Evolutionary conservation across 2,329 filamentous ascomycete genomes (phyloP).

Genomic region (Xylaria sp.): DNA sequence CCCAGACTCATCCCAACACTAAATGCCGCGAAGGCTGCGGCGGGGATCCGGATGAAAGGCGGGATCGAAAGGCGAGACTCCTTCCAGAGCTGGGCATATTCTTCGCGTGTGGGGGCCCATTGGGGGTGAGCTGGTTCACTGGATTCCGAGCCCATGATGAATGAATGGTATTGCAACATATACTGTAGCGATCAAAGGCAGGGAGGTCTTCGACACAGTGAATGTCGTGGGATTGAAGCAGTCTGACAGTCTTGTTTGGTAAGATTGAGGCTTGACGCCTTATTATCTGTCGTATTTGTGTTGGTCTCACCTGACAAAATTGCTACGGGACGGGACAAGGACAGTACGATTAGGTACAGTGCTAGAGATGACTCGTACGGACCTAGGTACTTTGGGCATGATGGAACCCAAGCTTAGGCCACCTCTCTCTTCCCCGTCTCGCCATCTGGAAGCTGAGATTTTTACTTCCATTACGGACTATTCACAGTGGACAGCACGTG

Average conservation of each 20-base stretch:
- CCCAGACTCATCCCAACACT: conserved; percentile 72
- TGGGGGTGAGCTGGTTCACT: conserved; percentile 6
- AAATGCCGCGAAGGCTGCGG: conserved; percentile 66
- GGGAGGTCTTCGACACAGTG: not conserved
- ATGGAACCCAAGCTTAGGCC: conserved; percentile 7
- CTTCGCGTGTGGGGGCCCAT: conserved; percentile 31
- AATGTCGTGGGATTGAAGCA: not conserved
- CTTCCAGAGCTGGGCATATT: conserved; percentile 39
- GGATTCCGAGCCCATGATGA: not conserved
- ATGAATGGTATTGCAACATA: not conserved
- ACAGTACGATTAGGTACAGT: not conserved
- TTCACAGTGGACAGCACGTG: no score
- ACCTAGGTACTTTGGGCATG: not conserved
- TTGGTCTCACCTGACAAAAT: not conserved
- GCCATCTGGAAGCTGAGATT: no score
- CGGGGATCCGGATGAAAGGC: conserved; percentile 65
- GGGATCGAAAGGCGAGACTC: conserved; percentile 63
- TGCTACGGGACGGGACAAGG: not conserved
- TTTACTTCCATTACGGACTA: no score
- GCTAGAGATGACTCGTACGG: no score
- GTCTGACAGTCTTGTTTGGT: not conserved
- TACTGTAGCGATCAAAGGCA: not conserved
- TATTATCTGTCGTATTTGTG: not conserved
- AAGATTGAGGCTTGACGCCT: not conserved
- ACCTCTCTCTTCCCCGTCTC: not conserved